phyloP scores from a whole-genome alignment of 148 eudicot species.

The Fagopyrum esculentum region DNA sequence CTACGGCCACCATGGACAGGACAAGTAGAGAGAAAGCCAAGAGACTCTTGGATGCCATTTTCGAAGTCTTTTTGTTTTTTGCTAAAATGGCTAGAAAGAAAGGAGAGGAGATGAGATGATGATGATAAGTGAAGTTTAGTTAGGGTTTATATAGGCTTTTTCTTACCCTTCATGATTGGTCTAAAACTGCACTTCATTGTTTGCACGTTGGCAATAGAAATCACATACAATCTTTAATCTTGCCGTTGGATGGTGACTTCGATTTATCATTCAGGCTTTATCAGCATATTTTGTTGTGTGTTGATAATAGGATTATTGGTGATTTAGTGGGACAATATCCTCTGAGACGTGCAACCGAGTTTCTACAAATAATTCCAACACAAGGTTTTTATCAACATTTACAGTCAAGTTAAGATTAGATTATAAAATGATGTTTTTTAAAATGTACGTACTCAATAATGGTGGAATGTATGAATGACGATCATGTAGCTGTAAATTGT shows the following conservation, averaged over 20 bases:
- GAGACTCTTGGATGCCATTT: background rate
- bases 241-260: background rate
- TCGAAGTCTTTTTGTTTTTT: background rate
- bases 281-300: background rate
- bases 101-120: background rate
- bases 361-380: background rate
- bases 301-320: background rate
- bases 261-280: background rate
- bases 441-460: background rate
- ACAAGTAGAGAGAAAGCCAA: no score
- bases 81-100: background rate
- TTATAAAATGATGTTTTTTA: no score
- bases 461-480: background rate
- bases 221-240: background rate
- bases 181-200: background rate
- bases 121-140: background rate
- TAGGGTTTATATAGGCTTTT: conserved; percentile 6
- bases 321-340: background rate
- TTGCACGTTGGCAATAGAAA: background rate
- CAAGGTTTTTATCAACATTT: background rate
- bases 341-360: background rate
- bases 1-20: no score
- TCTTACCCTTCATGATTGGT: background rate
- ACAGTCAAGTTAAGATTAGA: background rate
- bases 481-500: background rate